Base-by-base conservation (phyloP, 345 rosid genomes). In the Lumnitzera racemosa region DNA sequence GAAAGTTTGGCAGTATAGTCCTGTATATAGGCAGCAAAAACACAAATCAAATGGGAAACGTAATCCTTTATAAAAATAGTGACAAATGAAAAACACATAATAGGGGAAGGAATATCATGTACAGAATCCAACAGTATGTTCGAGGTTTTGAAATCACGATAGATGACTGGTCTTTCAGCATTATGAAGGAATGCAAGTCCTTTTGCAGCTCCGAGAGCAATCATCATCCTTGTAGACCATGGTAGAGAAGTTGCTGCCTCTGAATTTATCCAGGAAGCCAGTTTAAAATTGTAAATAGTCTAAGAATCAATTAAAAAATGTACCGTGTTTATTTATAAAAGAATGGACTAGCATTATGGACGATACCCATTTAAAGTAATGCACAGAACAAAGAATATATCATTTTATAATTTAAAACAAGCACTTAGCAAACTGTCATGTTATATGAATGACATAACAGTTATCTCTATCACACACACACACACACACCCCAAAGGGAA, bases 131-230 rank as follows among this genome's bases (percentile, higher is more conserved):
- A 80, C 58, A 94, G 74, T 67, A 94, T 94, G 74, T 94, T 94
- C 2, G 97, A 90, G 71, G 97, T 94, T 74, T 94, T 94, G 79
- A 90, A 94, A 80, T 90, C 99, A 48, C 99, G 73, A 74, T 89
- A 89, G 61, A 89, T 89, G 60, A 92, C 96, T 4, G 99, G 97
- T 73, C 83, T 87, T 73, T 92, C 99, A 60, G 96, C 91, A 74
- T 87, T 83, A 78, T 92, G 99, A 56, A 92, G 96, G 77, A 89
- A 89, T 61, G 97, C 95, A 68, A 94, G 96, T 31, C 99, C 97
- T 80, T 94, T 89, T 13, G 99, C 97, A 65, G 96, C 99, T 51
- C 99, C 99, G 60, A 94, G 82, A 69, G 97, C 95, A 80, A 94
- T 88, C 99, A 86, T 90, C 97, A 90, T 86, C 74, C 97, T 85